phyloP scores from a whole-genome alignment of 2,329 filamentous ascomycete genomes.

The Paracorniculantispora psalliotae region DNA sequence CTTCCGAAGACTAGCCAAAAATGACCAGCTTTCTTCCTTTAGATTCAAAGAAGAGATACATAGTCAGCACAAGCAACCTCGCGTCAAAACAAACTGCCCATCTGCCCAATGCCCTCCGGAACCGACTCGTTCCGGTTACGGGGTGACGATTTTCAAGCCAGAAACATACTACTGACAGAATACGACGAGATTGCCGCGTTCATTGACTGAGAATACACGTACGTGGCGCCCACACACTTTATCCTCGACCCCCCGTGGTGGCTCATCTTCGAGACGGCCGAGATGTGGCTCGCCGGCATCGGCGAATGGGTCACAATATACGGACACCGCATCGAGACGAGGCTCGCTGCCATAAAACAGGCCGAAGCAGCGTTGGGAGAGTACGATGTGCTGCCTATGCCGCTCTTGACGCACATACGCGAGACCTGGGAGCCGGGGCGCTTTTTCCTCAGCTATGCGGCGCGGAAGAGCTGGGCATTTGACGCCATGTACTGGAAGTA shows the following conservation, averaged over 20 bases:
- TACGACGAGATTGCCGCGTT: slow-evolving; percentile 20
- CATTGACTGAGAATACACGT: slow-evolving; percentile 34
- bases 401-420: slow-evolving; percentile 22
- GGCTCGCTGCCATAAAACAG: slow-evolving; percentile 25
- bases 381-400: background rate
- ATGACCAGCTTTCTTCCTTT: slow-evolving; percentile 19
- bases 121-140: slow-evolving; percentile 28
- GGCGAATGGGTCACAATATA: slow-evolving; percentile 19
- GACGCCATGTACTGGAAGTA: slow-evolving; percentile 30
- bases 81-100: background rate
- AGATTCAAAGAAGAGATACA: slow-evolving; percentile 21
- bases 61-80: slow-evolving; percentile 25
- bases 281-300: slow-evolving; percentile 14
- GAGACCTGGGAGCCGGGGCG: slow-evolving; percentile 28
- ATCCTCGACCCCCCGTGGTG: slow-evolving; percentile 31
- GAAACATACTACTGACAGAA: slow-evolving; percentile 28
- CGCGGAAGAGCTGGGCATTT: slow-evolving; percentile 30
- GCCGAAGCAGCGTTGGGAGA: background rate
- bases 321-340: slow-evolving; percentile 25
- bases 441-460: slow-evolving; percentile 33
- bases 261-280: slow-evolving; percentile 22
- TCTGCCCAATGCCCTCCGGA: slow-evolving; percentile 18
- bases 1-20: slow-evolving; percentile 24
- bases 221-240: slow-evolving; percentile 31
- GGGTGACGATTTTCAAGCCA: slow-evolving; percentile 29